Evolutionary conservation across 306 rosid species (phyloP), one percentile per base, ranked within the genome.

Genomic region (Inga leiocalycina): DNA sequence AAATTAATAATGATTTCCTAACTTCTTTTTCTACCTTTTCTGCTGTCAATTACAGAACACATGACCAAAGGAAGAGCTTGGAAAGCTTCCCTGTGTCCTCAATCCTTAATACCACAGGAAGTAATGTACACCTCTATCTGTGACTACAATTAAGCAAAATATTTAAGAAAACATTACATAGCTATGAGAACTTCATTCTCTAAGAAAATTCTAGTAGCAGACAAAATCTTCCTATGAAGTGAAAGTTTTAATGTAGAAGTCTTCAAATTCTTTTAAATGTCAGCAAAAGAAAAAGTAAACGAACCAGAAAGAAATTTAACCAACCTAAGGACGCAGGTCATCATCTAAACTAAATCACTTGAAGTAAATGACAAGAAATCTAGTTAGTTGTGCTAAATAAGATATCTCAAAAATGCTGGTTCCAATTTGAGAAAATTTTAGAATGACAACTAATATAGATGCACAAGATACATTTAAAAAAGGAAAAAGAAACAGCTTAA

Each of bases 51-150:
- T 19, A 45, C 51, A 68, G 61, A 66, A 67, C 15, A 52, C 22
- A n/a, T 73, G 73, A 19, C 79, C 44, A 79, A 68, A 48, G 73
- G 54, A 75, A 69, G 52, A 82, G 34, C 79, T 79, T 79, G 76
- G 69, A 70, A 62, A 79, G 69, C 59, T 30, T 41, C 79, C 57
- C 75, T n/a, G 62, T 4, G 13, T 15, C 1, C 8, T 56, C 59
- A 27, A 61, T 64, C 51, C 75, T 71, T 46, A 51, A 62, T 20
- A 35, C 17, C 10, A 16, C 71, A 70, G 78, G 24, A 24, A 51
- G 41, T 54, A 76, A 49, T 59, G 76, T 10, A 52, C 30, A 77
- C 12, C 43, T 73, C 27, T 64, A 49, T 85, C 66, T 7, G 5
- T 6, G 24, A 64, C 77, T 48, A 24, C 34, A 77, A 73, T 43